These are phyloP conservation scores for Pseudopyricularia cyperi DNA, from an alignment of 2,329 filamentous ascomycete species.

Conservation along the genomic window DNA sequence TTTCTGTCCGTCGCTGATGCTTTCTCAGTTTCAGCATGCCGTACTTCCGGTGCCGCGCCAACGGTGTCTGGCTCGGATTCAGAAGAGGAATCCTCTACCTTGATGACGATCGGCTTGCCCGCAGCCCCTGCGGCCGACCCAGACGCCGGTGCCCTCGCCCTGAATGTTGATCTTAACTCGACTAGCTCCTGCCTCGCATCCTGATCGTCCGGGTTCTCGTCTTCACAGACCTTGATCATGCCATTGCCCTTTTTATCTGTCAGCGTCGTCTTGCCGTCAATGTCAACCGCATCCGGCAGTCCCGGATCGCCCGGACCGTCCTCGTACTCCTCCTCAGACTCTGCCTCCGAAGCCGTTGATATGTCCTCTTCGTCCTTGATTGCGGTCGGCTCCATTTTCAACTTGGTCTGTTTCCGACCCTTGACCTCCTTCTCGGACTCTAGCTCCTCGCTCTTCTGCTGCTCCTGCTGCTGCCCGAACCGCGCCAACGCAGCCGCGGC, in stretches of 20 bases:
- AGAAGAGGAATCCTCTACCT: background rate
- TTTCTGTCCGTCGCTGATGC: background rate
- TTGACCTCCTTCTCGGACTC: conserved; percentile 17
- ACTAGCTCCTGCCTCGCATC: conserved; percentile 49
- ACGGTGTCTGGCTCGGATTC: background rate
- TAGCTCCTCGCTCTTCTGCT: conserved; percentile 8
- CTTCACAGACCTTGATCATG: conserved; percentile 64
- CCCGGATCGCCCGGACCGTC: conserved; percentile 22
- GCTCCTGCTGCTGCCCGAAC: conserved; percentile 46
- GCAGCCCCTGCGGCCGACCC: background rate
- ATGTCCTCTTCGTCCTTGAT: conserved; percentile 8
- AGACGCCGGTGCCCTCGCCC: background rate
- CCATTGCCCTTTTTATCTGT: conserved; percentile 52
- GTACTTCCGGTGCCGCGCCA: background rate
- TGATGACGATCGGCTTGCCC: background rate
- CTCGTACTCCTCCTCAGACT: conserved; percentile 36
- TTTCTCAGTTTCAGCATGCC: background rate
- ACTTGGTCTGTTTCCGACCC: conserved; percentile 1
- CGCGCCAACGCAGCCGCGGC: conserved; percentile 66
- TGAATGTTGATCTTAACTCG: conserved; percentile 43
- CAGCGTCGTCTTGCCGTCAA: conserved; percentile 46
- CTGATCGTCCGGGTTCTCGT: conserved; percentile 45
- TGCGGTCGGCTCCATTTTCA: conserved; percentile 19
- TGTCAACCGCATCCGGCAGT: conserved; percentile 44
- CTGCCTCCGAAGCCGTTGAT: conserved; percentile 24